Evolutionary conservation across 352 stramenopile species (phyloP).

Genomic region (Elongisporangium senticosum): DNA sequence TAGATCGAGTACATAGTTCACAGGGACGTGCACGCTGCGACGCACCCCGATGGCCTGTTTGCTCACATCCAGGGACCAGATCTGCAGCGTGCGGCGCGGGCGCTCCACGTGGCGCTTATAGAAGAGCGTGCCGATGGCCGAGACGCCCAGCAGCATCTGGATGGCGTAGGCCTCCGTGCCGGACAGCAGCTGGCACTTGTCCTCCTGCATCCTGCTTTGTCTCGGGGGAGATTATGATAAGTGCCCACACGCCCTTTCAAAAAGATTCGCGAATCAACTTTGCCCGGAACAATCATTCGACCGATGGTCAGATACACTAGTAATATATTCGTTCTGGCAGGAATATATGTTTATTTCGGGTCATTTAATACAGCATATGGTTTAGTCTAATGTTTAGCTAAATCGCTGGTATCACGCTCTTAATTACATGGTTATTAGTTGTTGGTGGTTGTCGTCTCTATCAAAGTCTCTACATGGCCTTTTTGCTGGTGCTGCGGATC

Average conservation of each 20-base stretch:
- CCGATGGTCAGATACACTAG: neutral
- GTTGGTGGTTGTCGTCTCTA: neutral
- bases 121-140: conserved; percentile 67
- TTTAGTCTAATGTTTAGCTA: neutral
- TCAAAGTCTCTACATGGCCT: neutral
- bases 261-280: neutral
- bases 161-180: conserved; percentile 63
- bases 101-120: conserved; percentile 84
- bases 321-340: neutral
- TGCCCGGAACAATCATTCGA: neutral
- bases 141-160: conserved; percentile 57
- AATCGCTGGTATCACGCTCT: neutral
- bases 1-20: neutral
- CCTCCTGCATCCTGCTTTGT: conserved; percentile 4
- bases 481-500: conserved; percentile 32
- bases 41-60: conserved; percentile 73
- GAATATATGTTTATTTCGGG: neutral
- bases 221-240: conserved; percentile 1
- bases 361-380: neutral
- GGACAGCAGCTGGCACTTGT: conserved; percentile 60
- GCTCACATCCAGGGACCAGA: conserved; percentile 79
- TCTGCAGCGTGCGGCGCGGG: conserved; percentile 56
- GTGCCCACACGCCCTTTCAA: conserved; percentile 3
- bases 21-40: neutral
- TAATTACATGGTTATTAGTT: neutral